Evolutionary conservation across 257 asterid genomes (phyloP).

Genomic region (Ilex asprella): DNA sequence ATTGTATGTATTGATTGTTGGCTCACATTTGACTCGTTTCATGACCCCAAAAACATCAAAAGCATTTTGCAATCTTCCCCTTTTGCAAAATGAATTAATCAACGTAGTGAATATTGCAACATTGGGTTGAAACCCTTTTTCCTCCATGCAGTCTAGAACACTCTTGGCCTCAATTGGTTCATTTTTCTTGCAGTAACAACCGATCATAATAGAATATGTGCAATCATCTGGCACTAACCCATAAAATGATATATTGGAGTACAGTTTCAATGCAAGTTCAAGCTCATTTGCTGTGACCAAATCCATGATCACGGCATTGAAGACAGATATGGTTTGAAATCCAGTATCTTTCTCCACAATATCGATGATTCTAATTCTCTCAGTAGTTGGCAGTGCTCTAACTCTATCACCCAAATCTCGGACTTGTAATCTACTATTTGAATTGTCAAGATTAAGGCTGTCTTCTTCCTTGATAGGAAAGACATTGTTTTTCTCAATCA

Average conservation of each 20-base stretch:
- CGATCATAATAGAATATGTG: conserved; percentile 42
- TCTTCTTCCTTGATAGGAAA: no score
- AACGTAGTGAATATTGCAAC: conserved; percentile 55
- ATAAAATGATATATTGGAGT: conserved; percentile 21
- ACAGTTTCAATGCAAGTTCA: conserved; percentile 40
- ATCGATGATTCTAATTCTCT: conserved; percentile 13
- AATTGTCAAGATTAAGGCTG: neutral
- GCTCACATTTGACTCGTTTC: conserved; percentile 46
- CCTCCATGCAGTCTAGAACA: conserved; percentile 35
- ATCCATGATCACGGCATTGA: conserved; percentile 33
- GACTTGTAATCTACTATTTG: conserved; percentile 13
- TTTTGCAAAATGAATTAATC: conserved; percentile 45
- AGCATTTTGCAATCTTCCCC: conserved; percentile 47
- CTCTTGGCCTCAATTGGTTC: conserved; percentile 37
- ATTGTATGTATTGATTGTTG: conserved; percentile 69
- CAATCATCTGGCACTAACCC: conserved; percentile 30
- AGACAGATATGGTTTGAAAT: conserved; percentile 24
- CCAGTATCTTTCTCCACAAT: conserved; percentile 19
- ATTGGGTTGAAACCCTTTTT: conserved; percentile 43
- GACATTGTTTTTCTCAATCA: no score
- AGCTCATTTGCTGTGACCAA: conserved; percentile 41
- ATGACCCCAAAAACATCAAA: conserved; percentile 54
- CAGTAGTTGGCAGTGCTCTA: conserved; percentile 17
- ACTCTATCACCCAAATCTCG: conserved; percentile 21
- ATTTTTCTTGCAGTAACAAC: conserved; percentile 41